Percentiles rank a stretch among this genome's conserved stretches.
phyloP scores from a whole-genome alignment of 2,329 filamentous ascomycete genomes.

The Sporothrix mexicana region DNA sequence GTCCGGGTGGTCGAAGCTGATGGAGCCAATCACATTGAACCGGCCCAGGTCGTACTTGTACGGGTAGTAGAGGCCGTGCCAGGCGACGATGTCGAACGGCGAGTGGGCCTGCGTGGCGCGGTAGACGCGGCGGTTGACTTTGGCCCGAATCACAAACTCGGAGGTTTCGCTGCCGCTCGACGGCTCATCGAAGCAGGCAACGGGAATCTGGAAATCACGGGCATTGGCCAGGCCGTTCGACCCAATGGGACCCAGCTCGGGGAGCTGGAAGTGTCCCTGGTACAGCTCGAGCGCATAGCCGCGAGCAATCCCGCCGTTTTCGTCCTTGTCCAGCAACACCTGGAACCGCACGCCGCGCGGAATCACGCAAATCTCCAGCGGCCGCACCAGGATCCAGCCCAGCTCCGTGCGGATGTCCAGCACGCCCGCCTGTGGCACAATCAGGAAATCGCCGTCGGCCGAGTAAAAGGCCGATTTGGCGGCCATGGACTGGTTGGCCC shows the following conservation, averaged over 20 bases:
- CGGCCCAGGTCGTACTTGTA: conserved; percentile 82
- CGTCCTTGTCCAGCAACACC: conserved; percentile 64
- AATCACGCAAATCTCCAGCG: conserved; percentile 78
- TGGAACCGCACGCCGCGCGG: conserved; percentile 76
- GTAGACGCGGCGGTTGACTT: conserved; percentile 73
- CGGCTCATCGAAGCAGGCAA: conserved; percentile 68
- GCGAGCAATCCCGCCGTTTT: conserved; percentile 49
- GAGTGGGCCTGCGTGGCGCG: conserved; percentile 67
- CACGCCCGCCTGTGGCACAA: conserved; percentile 75
- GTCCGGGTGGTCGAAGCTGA: conserved; percentile 79
- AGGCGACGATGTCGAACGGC: conserved; percentile 79
- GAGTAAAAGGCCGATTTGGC: conserved; percentile 80
- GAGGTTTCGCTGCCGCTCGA: conserved; percentile 52
- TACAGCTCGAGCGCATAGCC: conserved; percentile 80
- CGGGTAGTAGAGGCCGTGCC: conserved; percentile 81
- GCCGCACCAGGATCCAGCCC: conserved; percentile 74
- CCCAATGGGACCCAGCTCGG: conserved; percentile 75
- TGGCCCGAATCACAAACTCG: conserved; percentile 61
- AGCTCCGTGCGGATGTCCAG: conserved; percentile 80
- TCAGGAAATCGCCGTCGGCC: conserved; percentile 78
- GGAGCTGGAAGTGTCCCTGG: conserved; percentile 72
- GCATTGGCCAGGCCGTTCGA: conserved; percentile 76
- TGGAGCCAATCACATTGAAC: conserved; percentile 75
- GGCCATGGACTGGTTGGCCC: conserved; percentile 78
- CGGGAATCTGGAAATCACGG: conserved; percentile 75